Conservation (phyloP, 169 alveolate species). For the Besnoitia besnoiti region DNA sequence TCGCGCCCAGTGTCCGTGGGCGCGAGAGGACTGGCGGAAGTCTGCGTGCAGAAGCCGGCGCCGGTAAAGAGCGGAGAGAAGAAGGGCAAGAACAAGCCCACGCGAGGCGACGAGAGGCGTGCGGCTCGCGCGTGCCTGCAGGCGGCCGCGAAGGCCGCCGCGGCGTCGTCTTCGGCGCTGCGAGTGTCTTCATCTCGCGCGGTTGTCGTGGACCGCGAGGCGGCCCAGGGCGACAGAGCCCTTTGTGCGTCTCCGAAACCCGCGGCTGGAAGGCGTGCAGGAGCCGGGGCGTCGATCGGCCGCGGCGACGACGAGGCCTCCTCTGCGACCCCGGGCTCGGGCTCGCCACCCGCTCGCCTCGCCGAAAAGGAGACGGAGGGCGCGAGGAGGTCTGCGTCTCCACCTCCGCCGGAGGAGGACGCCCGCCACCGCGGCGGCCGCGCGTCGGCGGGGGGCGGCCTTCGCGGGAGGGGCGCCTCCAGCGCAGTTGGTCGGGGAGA, state of each 20-base stretch:
- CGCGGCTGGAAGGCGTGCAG: too few species aligned
- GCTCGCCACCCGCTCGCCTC: too few species aligned
- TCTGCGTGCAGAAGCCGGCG: not conserved
- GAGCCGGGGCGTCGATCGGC: too few species aligned
- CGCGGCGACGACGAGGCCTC: too few species aligned
- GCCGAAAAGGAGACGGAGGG: not conserved
- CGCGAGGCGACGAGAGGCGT: not conserved
- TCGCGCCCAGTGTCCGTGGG: too few species aligned
- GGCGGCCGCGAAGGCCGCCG: slow-evolving; percentile 9
- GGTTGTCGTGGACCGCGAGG: too few species aligned
- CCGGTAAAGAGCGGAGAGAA: not conserved
- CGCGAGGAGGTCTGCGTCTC: not conserved
- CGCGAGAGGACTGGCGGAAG: too few species aligned
- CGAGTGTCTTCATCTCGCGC: too few species aligned
- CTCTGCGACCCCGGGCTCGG: too few species aligned
- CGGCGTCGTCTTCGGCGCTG: not conserved
- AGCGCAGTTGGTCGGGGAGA: too few species aligned
- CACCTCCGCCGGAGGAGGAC: not conserved
- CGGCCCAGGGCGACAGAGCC: too few species aligned
- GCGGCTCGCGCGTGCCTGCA: slow-evolving; percentile 2
- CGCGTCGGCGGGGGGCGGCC: not conserved
- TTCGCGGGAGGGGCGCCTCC: not conserved
- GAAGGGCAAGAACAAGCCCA: not conserved
- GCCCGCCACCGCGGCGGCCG: not conserved
- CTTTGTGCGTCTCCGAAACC: too few species aligned